Evolutionary conservation across 2,329 filamentous ascomycete species (phyloP).

Genomic region (Colletotrichum sp.): DNA sequence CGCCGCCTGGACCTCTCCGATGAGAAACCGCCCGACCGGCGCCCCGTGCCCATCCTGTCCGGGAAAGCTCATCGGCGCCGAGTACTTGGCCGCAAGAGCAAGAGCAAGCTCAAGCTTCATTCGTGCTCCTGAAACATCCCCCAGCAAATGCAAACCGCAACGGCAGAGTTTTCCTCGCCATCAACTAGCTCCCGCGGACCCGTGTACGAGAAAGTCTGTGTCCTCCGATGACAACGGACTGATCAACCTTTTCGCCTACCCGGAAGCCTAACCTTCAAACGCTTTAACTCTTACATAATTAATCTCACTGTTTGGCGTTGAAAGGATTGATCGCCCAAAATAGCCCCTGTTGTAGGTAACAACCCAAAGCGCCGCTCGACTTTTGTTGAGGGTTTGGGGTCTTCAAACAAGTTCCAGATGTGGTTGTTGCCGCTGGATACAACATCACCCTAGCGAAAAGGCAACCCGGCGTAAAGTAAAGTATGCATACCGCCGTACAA

Average conservation of each 20-base stretch:
- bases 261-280: conserved; percentile 4
- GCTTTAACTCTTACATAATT: background rate
- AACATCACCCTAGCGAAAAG: background rate
- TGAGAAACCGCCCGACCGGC: background rate
- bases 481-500: background rate
- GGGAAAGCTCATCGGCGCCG: background rate
- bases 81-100: background rate
- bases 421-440: background rate
- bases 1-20: background rate
- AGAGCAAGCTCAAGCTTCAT: conserved; percentile 12
- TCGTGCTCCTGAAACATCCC: conserved; percentile 8
- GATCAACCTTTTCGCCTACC: background rate
- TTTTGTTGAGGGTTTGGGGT: background rate
- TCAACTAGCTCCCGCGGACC: background rate
- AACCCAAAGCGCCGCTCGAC: background rate
- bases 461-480: background rate
- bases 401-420: background rate
- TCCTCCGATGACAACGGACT: background rate
- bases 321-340: background rate
- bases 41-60: background rate
- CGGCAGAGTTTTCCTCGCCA: background rate
- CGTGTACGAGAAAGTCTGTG: background rate
- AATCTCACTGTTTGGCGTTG: background rate
- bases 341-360: background rate
- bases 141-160: background rate